Base-by-base conservation (phyloP, 768 basidiomycete species). In the Dacryopinax spathularia region DNA sequence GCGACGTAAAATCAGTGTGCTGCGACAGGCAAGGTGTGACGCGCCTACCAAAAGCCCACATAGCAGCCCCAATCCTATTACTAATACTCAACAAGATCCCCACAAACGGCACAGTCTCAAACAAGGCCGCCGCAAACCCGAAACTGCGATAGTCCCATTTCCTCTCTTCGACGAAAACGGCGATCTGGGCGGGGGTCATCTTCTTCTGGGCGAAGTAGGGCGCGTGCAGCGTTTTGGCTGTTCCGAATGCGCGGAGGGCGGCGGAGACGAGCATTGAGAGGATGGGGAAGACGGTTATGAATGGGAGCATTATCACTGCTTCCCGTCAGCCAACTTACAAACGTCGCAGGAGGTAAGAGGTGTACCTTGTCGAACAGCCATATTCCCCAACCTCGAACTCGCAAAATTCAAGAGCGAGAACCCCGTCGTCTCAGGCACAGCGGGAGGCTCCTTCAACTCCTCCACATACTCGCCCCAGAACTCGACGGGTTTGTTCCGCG, bases 71-170 rank as follows among this genome's bases (percentile, higher is more conserved):
- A 27, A 95, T 82, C 5, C 90, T 80, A 71, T 95, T 94, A 0
- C 90, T 92, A 18, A 95, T 78, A 1, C 85, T 85, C 71, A 95
- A 91, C 10, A 87, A 73, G 3, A 95, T 75, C 0, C 93, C 93
- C 2, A 91, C 69, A 64, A 96, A 80, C 0, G 93, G 93, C 0
- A 95, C 74, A 1, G 81, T 80, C 73, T 96, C 93, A 1, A 93
- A 76, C 4, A 95, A 75, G 0, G 91, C 84, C 0, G 93, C 89
- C 0, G 82, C 73, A 71, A 95, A 93, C 3, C 93, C 93, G 69
- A 96, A 96, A 90, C 89, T 68, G 68, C 86, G 78, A 68, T 95
- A 94, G 66, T 90, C 87, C 88, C 91, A 90, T 70, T 88, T 91
- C 15, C 88, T 82, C 72, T 95, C 93, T 69, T 91, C 88, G 64